Base-by-base conservation (phyloP, 169 alveolate genomes). In the Cryptosporidium ubiquitum region DNA sequence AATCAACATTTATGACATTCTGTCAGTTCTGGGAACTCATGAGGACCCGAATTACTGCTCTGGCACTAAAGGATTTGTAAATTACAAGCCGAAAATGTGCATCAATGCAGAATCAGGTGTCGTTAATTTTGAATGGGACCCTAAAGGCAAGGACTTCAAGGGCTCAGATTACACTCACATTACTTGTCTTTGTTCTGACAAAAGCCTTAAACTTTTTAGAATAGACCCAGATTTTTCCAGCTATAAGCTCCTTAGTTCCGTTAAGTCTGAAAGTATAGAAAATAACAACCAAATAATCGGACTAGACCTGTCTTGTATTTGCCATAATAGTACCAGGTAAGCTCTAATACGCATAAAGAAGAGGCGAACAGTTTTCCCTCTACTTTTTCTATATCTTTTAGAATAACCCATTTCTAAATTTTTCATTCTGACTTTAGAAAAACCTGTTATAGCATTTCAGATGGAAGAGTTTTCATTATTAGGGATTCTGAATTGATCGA, bases 371-470 rank as follows among this genome's bases (percentile, higher is more conserved):
- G 29, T 55, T 26, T n/a, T n/a, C 66, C 1, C 61, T 12, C 29
- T 23, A 2, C 29, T 14, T 16, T 26, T 9, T 55, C 66, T 26
- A n/a, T 3, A 26, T n/a, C 66, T 10, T 6, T 47, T 47, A 14
- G 9, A 31, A 31, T 33, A 26, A 64, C 31, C 49, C n/a, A 64
- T 16, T 49, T 37, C 23, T 31, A 23, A 64, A 20, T 42, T 33
- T 74, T 33, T 23, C n/a, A 71, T 0, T 9, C 51, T 57, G 5
- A 39, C 26, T 23, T 58, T 58, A 74, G 86, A 42, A 58, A 49
- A 79, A 64, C 89, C 20, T 57, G 89, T 3, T 79, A 42, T 79
- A 79, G 89, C 33, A 61, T 79, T 44, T 79, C 89, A 33, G 89
- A 79, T 35, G 89, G 89, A 47, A 79, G 89, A 61, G 89, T 79